A percentile compares a stretch with the other conserved stretches of the same genome.
These are phyloP conservation scores for Penicillium sp. DNA, from an alignment of 2,329 filamentous ascomycete species.

Conservation along the genomic window DNA sequence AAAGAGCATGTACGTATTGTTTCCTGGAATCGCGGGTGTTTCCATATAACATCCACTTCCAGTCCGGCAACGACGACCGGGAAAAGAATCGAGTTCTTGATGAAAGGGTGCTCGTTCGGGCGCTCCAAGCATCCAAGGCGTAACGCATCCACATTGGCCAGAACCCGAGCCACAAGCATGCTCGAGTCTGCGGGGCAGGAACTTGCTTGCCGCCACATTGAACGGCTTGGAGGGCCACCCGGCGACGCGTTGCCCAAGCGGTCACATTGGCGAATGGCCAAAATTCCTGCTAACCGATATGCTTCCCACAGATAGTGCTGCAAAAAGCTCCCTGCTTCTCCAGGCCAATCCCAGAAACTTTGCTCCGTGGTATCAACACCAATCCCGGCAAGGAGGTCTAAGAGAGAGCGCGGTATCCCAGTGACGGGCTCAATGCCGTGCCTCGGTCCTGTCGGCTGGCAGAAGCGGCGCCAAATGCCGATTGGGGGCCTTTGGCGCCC, in stretches of 20 bases:
- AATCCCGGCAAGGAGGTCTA: conserved; percentile 32
- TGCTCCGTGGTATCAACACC: conserved; percentile 26
- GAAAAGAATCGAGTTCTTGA: conserved; percentile 30
- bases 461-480: conserved; percentile 32
- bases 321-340: conserved; percentile 25
- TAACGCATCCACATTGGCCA: conserved; percentile 30
- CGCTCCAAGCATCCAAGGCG: conserved; percentile 21
- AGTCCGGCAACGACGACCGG: conserved; percentile 26
- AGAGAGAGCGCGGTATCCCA: conserved; percentile 30
- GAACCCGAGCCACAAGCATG: conserved; percentile 23
- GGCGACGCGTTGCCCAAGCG: not conserved
- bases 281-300: conserved; percentile 29
- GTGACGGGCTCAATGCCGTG: conserved; percentile 29
- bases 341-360: conserved; percentile 34
- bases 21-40: conserved; percentile 20
- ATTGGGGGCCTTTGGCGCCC: conserved; percentile 28
- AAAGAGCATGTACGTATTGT: conserved; percentile 15
- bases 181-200: conserved; percentile 14
- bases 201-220: conserved; percentile 6
- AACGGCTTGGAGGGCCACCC: not conserved
- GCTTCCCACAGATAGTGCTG: conserved; percentile 35
- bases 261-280: conserved; percentile 21
- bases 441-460: conserved; percentile 13
- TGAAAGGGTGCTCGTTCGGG: conserved; percentile 16
- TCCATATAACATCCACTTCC: conserved; percentile 15